phyloP scores from a whole-genome alignment of 129 eudicot species.

The Kitagawia praeruptora region DNA sequence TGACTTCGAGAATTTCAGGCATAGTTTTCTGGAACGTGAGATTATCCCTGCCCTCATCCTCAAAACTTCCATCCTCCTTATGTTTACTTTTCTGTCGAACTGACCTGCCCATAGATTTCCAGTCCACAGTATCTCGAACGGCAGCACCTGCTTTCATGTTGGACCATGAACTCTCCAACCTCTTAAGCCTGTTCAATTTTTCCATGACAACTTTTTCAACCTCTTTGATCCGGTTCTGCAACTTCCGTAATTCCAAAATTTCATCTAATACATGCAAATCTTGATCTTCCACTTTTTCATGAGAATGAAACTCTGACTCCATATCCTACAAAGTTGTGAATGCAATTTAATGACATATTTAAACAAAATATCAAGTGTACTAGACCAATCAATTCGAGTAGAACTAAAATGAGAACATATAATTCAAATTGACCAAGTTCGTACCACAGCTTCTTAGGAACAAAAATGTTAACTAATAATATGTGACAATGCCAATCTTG shows the following conservation, averaged over 20 bases:
- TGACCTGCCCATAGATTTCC: slow-evolving; percentile 24
- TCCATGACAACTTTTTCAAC: slow-evolving; percentile 51
- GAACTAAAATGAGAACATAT: background rate
- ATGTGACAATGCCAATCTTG: background rate
- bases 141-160: slow-evolving; percentile 1
- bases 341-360: background rate
- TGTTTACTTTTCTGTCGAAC: slow-evolving; percentile 10
- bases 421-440: background rate
- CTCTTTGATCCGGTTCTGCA: slow-evolving; percentile 55
- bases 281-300: slow-evolving; percentile 18
- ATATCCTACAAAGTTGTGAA: slow-evolving; percentile 32
- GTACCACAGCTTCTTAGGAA: background rate
- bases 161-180: slow-evolving; percentile 7
- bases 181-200: slow-evolving; percentile 31
- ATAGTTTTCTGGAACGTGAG: slow-evolving; percentile 33
- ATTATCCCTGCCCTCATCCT: slow-evolving; percentile 25
- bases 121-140: slow-evolving; percentile 27
- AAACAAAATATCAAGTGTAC: background rate
- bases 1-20: slow-evolving; percentile 38
- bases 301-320: slow-evolving; percentile 27
- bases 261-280: slow-evolving; percentile 22
- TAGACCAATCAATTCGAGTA: background rate
- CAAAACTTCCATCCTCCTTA: slow-evolving; percentile 12
- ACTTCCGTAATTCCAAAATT: slow-evolving; percentile 41
- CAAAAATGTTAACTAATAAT: background rate